These are phyloP conservation scores for Irpex sp. DNA, from an alignment of 1,284 basidiomycete genomes.

Conservation along the genomic window DNA sequence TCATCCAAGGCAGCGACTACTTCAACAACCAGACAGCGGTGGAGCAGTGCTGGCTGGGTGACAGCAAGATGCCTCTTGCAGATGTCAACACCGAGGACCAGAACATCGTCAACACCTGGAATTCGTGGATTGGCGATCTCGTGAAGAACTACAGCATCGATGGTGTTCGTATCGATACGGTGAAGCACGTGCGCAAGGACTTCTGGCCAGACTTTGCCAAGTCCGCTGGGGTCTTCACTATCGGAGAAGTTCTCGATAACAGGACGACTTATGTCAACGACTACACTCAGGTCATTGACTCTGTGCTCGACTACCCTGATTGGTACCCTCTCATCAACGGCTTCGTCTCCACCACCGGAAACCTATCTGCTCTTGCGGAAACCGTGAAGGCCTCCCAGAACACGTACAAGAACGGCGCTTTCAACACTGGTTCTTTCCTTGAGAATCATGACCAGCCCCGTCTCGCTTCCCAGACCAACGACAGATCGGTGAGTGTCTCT, in stretches of 20 bases:
- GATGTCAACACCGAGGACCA: slow-evolving; percentile 72
- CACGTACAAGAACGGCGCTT: slow-evolving; percentile 41
- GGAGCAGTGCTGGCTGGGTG: slow-evolving; percentile 75
- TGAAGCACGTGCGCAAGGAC: slow-evolving; percentile 57
- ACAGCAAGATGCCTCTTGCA: slow-evolving; percentile 60
- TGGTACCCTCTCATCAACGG: slow-evolving; percentile 62
- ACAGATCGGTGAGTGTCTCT: slow-evolving; percentile 46
- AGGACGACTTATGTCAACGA: slow-evolving; percentile 45
- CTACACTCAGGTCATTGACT: slow-evolving; percentile 46
- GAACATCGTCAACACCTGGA: slow-evolving; percentile 50
- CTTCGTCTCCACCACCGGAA: slow-evolving; percentile 59
- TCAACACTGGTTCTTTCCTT: slow-evolving; percentile 64
- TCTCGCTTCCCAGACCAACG: slow-evolving; percentile 60
- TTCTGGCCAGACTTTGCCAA: slow-evolving; percentile 72
- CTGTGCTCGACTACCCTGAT: slow-evolving; percentile 70
- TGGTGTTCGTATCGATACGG: slow-evolving; percentile 74
- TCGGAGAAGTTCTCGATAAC: slow-evolving; percentile 72
- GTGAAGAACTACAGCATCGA: slow-evolving; percentile 65
- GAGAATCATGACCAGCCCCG: slow-evolving; percentile 83
- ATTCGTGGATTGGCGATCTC: slow-evolving; percentile 58
- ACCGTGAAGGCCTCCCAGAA: slow-evolving; percentile 49
- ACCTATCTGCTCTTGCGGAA: slow-evolving; percentile 56
- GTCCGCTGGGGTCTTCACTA: slow-evolving; percentile 77
- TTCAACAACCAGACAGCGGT: slow-evolving; percentile 53
- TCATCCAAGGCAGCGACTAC: slow-evolving; percentile 49